Conservation (phyloP, 257 asterid species). For the Nicotiana attenuata region DNA sequence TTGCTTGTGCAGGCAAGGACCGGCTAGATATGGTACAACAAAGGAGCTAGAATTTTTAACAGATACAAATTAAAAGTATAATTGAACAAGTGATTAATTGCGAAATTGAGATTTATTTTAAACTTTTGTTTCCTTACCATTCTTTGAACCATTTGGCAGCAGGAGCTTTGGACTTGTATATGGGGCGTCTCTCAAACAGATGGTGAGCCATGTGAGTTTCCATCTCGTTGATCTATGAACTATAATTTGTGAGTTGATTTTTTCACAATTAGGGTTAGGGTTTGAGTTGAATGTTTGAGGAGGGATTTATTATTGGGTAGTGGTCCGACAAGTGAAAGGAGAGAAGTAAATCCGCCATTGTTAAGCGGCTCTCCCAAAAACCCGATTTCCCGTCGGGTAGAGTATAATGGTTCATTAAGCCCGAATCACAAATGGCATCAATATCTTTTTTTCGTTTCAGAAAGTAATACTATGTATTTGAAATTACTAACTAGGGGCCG, state of each 20-base stretch:
- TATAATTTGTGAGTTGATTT: not conserved
- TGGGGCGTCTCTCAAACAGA: conserved; percentile 68
- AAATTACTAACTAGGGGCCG: too few species aligned
- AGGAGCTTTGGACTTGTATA: conserved; percentile 59
- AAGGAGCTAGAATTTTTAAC: not conserved
- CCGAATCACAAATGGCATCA: not conserved
- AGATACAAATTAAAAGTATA: not conserved
- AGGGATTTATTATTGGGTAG: not conserved
- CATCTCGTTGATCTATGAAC: conserved; percentile 27
- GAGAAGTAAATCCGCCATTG: conserved; percentile 10
- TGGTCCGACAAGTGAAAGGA: not conserved
- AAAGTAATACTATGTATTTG: too few species aligned
- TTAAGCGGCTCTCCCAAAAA: not conserved
- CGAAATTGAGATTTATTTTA: not conserved
- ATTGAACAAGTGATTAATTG: not conserved
- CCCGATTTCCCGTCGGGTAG: not conserved
- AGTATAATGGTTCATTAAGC: not conserved
- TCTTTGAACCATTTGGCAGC: conserved; percentile 78
- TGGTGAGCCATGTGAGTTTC: conserved; percentile 49
- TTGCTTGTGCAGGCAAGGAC: too few species aligned
- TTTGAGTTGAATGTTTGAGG: not conserved
- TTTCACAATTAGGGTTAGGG: not conserved
- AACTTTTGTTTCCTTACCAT: conserved; percentile 49
- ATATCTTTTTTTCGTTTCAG: too few species aligned
- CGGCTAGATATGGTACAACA: too few species aligned